phyloP scores from a whole-genome alignment of 2,329 filamentous ascomycete genomes.

The Parafenestella ontariensis region DNA sequence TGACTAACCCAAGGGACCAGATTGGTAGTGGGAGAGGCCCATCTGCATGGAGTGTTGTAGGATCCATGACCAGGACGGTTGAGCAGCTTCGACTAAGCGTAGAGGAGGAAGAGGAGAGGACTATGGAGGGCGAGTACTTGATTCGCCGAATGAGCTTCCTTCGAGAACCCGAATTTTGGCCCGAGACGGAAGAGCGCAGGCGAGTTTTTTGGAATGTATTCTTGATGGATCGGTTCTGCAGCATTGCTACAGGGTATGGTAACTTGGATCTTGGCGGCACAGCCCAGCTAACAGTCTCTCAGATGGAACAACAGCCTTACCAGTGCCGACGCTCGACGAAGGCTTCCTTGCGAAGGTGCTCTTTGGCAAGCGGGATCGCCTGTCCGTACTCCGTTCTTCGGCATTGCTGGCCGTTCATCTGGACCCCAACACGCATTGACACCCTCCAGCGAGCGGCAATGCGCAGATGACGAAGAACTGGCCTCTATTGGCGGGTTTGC shows the following conservation, averaged over 20 bases:
- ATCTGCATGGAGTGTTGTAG: slow-evolving; percentile 46
- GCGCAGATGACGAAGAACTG: slow-evolving; percentile 8
- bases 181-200: slow-evolving; percentile 46
- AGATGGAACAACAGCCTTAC: slow-evolving; percentile 46
- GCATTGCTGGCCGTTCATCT: slow-evolving; percentile 7
- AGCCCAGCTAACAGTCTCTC: too few species aligned
- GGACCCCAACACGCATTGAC: too few species aligned
- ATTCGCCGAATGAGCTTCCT: slow-evolving; percentile 50
- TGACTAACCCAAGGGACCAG: too few species aligned
- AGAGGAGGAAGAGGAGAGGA: slow-evolving; percentile 34
- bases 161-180: slow-evolving; percentile 35
- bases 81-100: slow-evolving; percentile 44
- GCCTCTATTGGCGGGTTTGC: slow-evolving; percentile 43
- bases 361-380: slow-evolving; percentile 39
- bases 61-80: slow-evolving; percentile 46
- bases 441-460: too few species aligned
- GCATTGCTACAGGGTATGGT: slow-evolving; percentile 37
- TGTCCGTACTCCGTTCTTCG: slow-evolving; percentile 50
- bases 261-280: too few species aligned
- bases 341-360: slow-evolving; percentile 45
- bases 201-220: slow-evolving; percentile 51
- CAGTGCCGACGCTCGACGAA: slow-evolving; percentile 42
- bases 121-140: slow-evolving; percentile 24
- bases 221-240: slow-evolving; percentile 48
- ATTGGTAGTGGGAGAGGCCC: slow-evolving; percentile 40